Evolutionary conservation across 2,329 filamentous ascomycete species (phyloP).

Genomic region (Dactylellina leptospora): DNA sequence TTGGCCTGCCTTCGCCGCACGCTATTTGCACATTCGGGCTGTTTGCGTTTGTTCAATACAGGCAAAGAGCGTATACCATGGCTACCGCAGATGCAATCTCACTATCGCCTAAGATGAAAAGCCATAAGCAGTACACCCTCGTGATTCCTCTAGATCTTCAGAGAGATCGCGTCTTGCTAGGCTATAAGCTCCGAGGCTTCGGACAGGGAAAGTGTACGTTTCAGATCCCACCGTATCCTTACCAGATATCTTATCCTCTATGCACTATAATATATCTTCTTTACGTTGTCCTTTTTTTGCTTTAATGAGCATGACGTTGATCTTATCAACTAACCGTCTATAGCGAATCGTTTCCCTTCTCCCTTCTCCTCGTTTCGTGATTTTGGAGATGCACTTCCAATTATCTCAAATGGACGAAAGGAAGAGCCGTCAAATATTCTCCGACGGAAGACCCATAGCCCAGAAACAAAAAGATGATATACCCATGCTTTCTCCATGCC

Average conservation of each 20-base stretch:
- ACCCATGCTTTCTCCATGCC: conserved; percentile 38
- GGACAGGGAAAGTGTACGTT: conserved; percentile 56
- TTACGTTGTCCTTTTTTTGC: conserved; percentile 10
- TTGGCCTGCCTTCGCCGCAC: conserved; percentile 2
- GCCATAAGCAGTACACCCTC: conserved; percentile 56
- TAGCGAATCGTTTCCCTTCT: conserved; percentile 35
- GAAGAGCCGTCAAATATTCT: conserved; percentile 38
- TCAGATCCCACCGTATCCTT: conserved; percentile 34
- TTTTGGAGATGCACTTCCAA: conserved; percentile 29
- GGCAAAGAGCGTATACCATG: conserved; percentile 43
- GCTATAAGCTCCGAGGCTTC: conserved; percentile 57
- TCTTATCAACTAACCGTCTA: conserved; percentile 49
- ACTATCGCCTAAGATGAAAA: conserved; percentile 50
- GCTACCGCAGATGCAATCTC: conserved; percentile 47
- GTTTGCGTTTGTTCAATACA: conserved; percentile 20
- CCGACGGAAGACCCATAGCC: conserved; percentile 32
- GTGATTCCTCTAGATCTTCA: conserved; percentile 55
- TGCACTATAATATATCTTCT: conserved; percentile 27
- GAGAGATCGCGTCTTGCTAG: conserved; percentile 54
- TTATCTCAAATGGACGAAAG: conserved; percentile 40
- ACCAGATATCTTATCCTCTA: conserved; percentile 18
- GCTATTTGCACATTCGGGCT: conserved; percentile 25
- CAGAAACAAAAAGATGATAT: conserved; percentile 29
- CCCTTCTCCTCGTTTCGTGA: conserved; percentile 50
- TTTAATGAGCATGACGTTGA: conserved; percentile 25